A percentile compares a stretch with the other conserved stretches of the same genome.
Evolutionary conservation across 108 stramenopile species (phyloP).

Genomic region (Ochromonas danica): DNA sequence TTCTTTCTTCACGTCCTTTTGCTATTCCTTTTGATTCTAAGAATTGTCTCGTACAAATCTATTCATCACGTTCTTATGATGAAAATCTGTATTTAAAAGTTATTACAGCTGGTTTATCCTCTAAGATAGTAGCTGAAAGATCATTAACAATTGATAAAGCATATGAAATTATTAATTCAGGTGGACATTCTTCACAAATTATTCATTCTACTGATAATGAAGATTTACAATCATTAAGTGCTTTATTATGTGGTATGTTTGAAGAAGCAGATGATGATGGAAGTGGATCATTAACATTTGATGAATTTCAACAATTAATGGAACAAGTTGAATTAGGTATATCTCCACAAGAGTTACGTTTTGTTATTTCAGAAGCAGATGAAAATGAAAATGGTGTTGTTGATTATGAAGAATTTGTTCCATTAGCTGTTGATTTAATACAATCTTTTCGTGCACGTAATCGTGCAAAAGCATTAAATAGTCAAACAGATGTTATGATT

Average conservation of each 20-base stretch:
- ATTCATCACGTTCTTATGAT: constrained; percentile 8
- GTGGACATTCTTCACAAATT: not conserved
- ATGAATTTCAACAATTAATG: constrained; percentile 47
- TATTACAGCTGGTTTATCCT: not conserved
- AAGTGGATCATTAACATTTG: constrained; percentile 40
- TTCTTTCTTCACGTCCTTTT: constrained; percentile 29
- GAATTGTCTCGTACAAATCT: constrained; percentile 8
- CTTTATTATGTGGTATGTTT: constrained; percentile 19
- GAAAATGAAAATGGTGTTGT: constrained; percentile 56
- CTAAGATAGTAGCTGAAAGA: not conserved
- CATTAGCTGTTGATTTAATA: constrained; percentile 54
- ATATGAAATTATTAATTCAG: constrained; percentile 22
- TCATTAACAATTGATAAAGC: constrained; percentile 24
- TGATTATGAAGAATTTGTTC: constrained; percentile 55
- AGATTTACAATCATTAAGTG: constrained; percentile 1
- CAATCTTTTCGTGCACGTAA: constrained; percentile 46
- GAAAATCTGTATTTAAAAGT: constrained; percentile 3
- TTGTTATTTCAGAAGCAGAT: constrained; percentile 58
- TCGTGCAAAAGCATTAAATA: constrained; percentile 37
- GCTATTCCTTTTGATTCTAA: not conserved
- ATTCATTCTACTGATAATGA: constrained; percentile 11
- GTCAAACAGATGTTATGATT: constrained; percentile 35
- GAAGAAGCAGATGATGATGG: constrained; percentile 30
- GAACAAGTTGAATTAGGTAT: constrained; percentile 51
- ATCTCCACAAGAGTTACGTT: constrained; percentile 46